Percentiles rank a stretch among this genome's conserved stretches.
phyloP scores from a whole-genome alignment of 805 yeast genomes.

The Starmera caribaea region DNA sequence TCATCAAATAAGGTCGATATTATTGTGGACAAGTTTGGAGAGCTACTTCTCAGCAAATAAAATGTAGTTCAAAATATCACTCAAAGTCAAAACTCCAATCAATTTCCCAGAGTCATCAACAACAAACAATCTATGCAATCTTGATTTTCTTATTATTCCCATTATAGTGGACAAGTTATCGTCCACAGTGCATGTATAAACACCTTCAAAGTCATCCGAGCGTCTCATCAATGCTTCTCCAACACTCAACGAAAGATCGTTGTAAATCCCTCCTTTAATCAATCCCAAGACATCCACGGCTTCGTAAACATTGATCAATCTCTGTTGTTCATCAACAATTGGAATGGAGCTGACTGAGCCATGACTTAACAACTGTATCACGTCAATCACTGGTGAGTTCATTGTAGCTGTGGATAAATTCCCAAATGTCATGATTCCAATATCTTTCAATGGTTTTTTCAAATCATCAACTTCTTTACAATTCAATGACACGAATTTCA shows the following conservation, averaged over 20 bases:
- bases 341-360: slow-evolving; percentile 90
- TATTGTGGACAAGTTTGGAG: background rate
- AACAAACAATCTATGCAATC: slow-evolving; percentile 86
- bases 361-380: slow-evolving; percentile 69
- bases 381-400: slow-evolving; percentile 91
- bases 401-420: slow-evolving; percentile 70
- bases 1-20: background rate
- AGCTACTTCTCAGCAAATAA: slow-evolving; percentile 45
- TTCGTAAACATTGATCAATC: slow-evolving; percentile 83
- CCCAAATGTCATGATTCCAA: slow-evolving; percentile 51
- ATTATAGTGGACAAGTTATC: slow-evolving; percentile 83
- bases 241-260: slow-evolving; percentile 81
- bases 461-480: slow-evolving; percentile 89
- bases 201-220: slow-evolving; percentile 96
- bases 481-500: slow-evolving; percentile 91
- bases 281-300: slow-evolving; percentile 90
- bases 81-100: slow-evolving; percentile 77
- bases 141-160: slow-evolving; percentile 86
- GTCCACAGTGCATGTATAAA: slow-evolving; percentile 83
- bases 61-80: slow-evolving; percentile 82
- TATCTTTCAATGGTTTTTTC: slow-evolving; percentile 60
- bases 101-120: slow-evolving; percentile 77
- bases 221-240: slow-evolving; percentile 94
- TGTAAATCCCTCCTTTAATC: slow-evolving; percentile 89
- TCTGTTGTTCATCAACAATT: slow-evolving; percentile 66